Base-by-base conservation (phyloP, 2,329 filamentous ascomycete species). In the Cylindrodendrum hubeiense region DNA sequence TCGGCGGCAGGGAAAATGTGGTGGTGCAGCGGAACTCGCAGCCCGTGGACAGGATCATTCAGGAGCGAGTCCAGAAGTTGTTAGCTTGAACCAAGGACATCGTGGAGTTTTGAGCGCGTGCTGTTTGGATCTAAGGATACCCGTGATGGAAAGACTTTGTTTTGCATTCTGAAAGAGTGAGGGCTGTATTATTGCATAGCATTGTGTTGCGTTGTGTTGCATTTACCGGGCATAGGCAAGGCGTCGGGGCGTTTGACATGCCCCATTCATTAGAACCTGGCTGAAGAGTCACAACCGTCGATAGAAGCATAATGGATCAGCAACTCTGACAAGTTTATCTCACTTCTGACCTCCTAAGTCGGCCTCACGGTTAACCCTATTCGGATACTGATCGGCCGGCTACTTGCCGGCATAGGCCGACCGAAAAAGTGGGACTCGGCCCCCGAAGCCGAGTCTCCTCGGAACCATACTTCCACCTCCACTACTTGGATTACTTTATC, bases 1-100 rank as follows among this genome's bases (percentile, higher is more conserved):
- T 89, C 41, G 84, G 82, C 2, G 84, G 85, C 3, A 79, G 84
- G 70, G 87, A 89, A 75, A 87, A 87, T 61, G 85, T 90, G 7
- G 85, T 90, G 4, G 79, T 89, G n/a, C 81, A 87, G 75, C 78
- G 80, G 30, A 80, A 79, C 37, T 69, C 68, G n/a, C 81, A 82
- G 67, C 82, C 82, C 1, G 73, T 80, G 15, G 77, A 80, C 49
- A 67, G 77, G 19, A 72, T 79, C 9, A 77, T 82, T 57, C 72
- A 76, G n/a, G 79, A 78, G 62, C 76, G 79, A 39, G 80, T 81
- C 17, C 74, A 78, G 62, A 78, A 74, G 70, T 64, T 81, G 30
- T 47, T 80, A 65, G 67, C 63, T 24, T 78, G 58, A 73, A 21
- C 15, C 4, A 50, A 21, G 28, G 21, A n/a, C 22, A 46, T 53